A percentile compares a stretch with the other conserved stretches of the same genome.
These are phyloP conservation scores for Parastagonospora nodorum DNA, from an alignment of 2,329 filamentous ascomycete species.

Conservation along the genomic window DNA sequence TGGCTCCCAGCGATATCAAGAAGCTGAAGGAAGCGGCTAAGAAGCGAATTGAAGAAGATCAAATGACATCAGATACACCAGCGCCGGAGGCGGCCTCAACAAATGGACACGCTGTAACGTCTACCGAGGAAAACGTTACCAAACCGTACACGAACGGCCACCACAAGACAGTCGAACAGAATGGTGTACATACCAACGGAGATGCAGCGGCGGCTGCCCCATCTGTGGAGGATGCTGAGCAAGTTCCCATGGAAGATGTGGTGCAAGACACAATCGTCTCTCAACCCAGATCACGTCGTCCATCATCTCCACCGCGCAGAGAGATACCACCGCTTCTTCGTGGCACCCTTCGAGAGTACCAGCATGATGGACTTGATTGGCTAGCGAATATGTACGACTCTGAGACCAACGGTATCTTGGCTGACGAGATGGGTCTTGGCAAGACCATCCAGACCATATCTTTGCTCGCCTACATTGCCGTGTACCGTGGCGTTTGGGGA, in stretches of 20 bases:
- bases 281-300: constrained; percentile 28
- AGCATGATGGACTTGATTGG: constrained; percentile 97
- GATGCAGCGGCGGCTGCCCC: constrained; percentile 4
- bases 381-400: constrained; percentile 90
- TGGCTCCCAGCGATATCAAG: constrained; percentile 40
- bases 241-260: constrained; percentile 18
- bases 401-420: constrained; percentile 92
- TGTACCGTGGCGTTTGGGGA: constrained; percentile 89
- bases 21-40: constrained; percentile 42
- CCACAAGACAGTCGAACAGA: constrained; percentile 1
- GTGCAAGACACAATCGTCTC: constrained; percentile 18
- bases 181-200: constrained; percentile 19
- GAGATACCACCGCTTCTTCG: constrained; percentile 68
- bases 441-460: constrained; percentile 99
- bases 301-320: constrained; percentile 37
- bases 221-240: constrained; percentile 19
- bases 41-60: constrained; percentile 24
- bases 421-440: constrained; percentile 97
- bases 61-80: constrained; percentile 46
- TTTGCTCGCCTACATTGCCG: constrained; percentile 87
- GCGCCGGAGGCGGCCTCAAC: constrained; percentile 8
- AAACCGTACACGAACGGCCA: constrained; percentile 35
- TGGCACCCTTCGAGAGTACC: constrained; percentile 90
- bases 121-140: constrained; percentile 51
- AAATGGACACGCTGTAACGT: constrained; percentile 43